Base-by-base conservation (phyloP, 2,329 filamentous ascomycete genomes). In the Fusarium humuli region DNA sequence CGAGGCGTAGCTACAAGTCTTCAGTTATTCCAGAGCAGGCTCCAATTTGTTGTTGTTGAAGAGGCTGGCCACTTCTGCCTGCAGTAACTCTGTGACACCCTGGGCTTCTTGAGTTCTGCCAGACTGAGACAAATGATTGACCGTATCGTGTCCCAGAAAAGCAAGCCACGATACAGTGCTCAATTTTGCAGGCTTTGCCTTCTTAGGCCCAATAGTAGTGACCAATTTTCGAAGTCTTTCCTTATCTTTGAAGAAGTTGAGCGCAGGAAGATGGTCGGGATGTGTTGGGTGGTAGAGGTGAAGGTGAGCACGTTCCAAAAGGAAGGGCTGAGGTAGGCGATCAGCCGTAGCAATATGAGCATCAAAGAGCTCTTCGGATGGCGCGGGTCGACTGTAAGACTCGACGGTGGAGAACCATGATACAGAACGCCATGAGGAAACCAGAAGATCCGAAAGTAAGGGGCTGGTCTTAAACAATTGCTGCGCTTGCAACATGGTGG, bases 381-480 rank as follows among this genome's bases (percentile, higher is more conserved):
- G 84, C 11, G 79, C 79, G 1, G 80, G 78, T 40, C 82, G 79
- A 68, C 81, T 80, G 74, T 82, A 83, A 4, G 83, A 82, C 45
- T 85, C 80, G 12, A 87, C 83, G 0, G 87, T 88, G 1, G 86
- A 85, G 22, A 80, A 74, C 83, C 83, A 87, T 2, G 86, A 86
- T 2, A 89, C 77, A 9, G 72, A 73, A 5, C 76, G 75, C 87
- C 87, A 89, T 0, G 83, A 78, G 2, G 73, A 72, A 25, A 81
- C 75, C 9, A 88, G 67, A 18, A 81, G 75, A 4, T 76, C 61
- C 5, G 79, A 77, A 2, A 82, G 79, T 3, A 79, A 75, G 6
- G 75, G 76, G 32, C 77, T 80, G 6, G 67, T 61, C 29, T 79
- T 76, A 64, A 85, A 81, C 40, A 84, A 76, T 23, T 81, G 71